These are phyloP conservation scores for Linaria vulgaris DNA, from an alignment of 257 asterid genomes.

Conservation along the genomic window DNA sequence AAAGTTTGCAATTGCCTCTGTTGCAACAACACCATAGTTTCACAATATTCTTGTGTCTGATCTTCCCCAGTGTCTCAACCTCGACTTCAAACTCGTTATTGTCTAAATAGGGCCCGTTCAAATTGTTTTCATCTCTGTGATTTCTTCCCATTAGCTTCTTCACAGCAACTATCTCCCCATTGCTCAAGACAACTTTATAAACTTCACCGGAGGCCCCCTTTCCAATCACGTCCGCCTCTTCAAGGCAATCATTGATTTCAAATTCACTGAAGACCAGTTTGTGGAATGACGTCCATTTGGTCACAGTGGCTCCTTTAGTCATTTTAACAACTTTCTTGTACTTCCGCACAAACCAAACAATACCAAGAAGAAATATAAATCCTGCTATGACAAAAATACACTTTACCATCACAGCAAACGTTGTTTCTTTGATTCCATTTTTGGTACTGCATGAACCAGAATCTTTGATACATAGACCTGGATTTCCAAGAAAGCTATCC, in stretches of 20 bases:
- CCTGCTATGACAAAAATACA: conserved; percentile 37
- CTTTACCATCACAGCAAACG: conserved; percentile 42
- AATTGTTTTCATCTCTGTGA: conserved; percentile 28
- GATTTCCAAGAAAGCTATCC: conserved; percentile 72
- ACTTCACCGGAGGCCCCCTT: conserved; percentile 76
- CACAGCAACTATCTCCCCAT: conserved; percentile 75
- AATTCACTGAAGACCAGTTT: conserved; percentile 62
- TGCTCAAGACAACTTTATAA: conserved; percentile 60
- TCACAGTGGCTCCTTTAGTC: conserved; percentile 31
- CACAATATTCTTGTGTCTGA: conserved; percentile 84
- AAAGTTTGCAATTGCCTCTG: conserved; percentile 49
- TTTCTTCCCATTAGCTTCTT: conserved; percentile 54
- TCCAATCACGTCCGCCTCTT: conserved; percentile 69
- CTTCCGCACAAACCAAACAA: conserved; percentile 47
- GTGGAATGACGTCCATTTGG: conserved; percentile 84
- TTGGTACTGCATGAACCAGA: conserved; percentile 38
- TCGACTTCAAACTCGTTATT: conserved; percentile 57
- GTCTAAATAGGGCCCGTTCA: conserved; percentile 27
- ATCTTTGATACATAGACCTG: conserved; percentile 49
- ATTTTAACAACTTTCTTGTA: conserved; percentile 37
- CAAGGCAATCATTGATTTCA: conserved; percentile 53
- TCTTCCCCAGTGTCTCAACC: conserved; percentile 72
- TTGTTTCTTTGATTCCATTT: conserved; percentile 7
- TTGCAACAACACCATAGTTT: conserved; percentile 73
- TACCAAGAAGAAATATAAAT: conserved; percentile 41